A percentile compares a stretch with the other conserved stretches of the same genome.
These are phyloP conservation scores for Linnemannia elongata DNA, from an alignment of 192 early-diverging fungal species.

Conservation along the genomic window DNA sequence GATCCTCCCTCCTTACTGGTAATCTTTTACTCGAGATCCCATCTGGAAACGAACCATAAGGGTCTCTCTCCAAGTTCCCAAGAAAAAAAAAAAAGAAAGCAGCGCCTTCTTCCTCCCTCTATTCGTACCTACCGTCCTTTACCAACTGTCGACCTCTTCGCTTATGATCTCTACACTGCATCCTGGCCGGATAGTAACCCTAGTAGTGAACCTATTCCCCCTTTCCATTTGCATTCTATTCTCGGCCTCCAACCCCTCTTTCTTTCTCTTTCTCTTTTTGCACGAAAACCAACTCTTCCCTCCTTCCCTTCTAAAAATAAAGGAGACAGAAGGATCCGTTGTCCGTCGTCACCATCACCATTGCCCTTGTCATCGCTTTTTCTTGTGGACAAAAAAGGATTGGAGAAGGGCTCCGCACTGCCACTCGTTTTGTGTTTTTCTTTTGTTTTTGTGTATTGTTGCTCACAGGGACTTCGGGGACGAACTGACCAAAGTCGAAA, in stretches of 20 bases:
- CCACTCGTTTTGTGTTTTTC: not conserved
- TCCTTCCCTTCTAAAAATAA: not conserved
- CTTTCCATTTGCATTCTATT: not conserved
- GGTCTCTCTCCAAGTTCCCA: too few species aligned
- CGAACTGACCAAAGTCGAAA: too few species aligned
- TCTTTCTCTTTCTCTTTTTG: not conserved
- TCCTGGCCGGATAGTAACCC: not conserved
- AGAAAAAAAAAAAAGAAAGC: too few species aligned
- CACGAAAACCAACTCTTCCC: not conserved
- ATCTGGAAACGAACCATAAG: too few species aligned
- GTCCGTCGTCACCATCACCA: not conserved
- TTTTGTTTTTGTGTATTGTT: too few species aligned
- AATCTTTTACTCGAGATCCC: too few species aligned
- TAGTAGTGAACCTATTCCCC: too few species aligned
- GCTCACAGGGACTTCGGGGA: too few species aligned
- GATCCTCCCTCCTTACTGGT: too few species aligned
- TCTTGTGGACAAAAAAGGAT: not conserved
- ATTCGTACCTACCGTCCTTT: too few species aligned
- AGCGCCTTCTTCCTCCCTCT: too few species aligned
- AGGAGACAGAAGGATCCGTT: not conserved
- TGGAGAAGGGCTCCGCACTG: not conserved
- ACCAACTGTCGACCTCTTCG: too few species aligned
- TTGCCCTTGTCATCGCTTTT: not conserved
- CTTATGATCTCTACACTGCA: not conserved
- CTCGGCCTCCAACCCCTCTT: not conserved